Evolutionary conservation across 2,329 filamentous ascomycete species (phyloP).

Genomic region (Aspergillus piperis): DNA sequence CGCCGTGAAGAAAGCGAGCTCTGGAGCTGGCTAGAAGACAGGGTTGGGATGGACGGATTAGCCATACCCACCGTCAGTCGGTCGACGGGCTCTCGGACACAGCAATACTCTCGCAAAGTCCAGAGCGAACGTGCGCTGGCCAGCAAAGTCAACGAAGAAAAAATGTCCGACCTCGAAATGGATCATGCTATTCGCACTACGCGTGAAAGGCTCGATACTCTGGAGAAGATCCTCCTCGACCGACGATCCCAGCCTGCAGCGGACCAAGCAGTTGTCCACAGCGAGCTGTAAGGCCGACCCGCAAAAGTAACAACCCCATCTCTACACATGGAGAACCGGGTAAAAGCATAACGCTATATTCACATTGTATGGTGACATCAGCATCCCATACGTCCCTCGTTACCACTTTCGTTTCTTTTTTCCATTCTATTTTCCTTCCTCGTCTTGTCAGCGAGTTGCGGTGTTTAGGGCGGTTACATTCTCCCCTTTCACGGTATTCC

Average conservation of each 20-base stretch:
- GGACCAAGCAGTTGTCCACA: slow-evolving; percentile 20
- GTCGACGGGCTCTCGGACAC: slow-evolving; percentile 42
- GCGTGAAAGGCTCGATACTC: slow-evolving; percentile 74
- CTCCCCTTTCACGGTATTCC: background rate
- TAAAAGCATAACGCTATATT: background rate
- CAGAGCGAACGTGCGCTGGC: slow-evolving; percentile 52
- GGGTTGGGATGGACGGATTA: slow-evolving; percentile 69
- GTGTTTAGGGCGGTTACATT: background rate
- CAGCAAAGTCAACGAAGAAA: slow-evolving; percentile 61
- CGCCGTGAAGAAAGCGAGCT: slow-evolving; percentile 80
- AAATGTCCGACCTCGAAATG: slow-evolving; percentile 72
- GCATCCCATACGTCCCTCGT: background rate
- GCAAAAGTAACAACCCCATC: background rate
- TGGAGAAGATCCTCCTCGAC: slow-evolving; percentile 72
- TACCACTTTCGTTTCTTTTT: background rate
- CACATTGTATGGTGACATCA: background rate
- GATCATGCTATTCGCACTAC: slow-evolving; percentile 81
- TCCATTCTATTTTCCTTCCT: background rate
- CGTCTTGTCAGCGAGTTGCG: slow-evolving; percentile 1
- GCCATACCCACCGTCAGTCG: slow-evolving; percentile 38
- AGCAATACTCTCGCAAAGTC: slow-evolving; percentile 38
- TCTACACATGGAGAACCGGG: background rate
- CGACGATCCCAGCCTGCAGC: slow-evolving; percentile 45
- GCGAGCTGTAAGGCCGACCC: slow-evolving; percentile 25
- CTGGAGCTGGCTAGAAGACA: slow-evolving; percentile 91